Evolutionary conservation across 176 grass and related monocot species (phyloP).

Genomic region (Canna indica): DNA sequence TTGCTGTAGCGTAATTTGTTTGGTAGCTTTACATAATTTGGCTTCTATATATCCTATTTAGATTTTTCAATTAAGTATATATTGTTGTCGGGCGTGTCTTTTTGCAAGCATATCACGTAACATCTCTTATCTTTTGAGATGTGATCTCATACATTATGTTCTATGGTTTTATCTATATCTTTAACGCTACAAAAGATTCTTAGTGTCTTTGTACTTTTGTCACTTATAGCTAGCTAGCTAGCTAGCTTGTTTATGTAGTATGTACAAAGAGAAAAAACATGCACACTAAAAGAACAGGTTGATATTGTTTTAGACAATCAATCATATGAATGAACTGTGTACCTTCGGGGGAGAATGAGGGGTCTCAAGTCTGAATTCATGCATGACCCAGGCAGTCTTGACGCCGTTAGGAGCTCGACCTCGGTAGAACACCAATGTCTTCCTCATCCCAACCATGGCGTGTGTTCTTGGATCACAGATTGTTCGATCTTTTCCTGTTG

Average conservation of each 20-base stretch:
- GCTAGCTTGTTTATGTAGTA: too few relatives aligned
- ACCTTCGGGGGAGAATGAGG: conserved; percentile 57
- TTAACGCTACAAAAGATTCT: not conserved
- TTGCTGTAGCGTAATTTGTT: too few relatives aligned
- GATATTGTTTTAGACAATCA: too few relatives aligned
- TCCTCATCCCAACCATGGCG: conserved; percentile 64
- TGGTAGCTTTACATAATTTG: too few relatives aligned
- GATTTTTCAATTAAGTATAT: too few relatives aligned
- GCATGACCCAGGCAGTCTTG: conserved; percentile 82
- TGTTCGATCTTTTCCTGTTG: conserved; percentile 69
- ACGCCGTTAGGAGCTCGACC: conserved; percentile 68
- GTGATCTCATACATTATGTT: not conserved
- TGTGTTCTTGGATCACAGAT: conserved; percentile 31
- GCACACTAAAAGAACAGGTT: too few relatives aligned
- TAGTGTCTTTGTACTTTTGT: not conserved
- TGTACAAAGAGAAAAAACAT: too few relatives aligned
- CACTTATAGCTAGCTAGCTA: too few relatives aligned
- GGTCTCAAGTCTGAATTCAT: conserved; percentile 73
- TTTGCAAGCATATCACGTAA: not conserved
- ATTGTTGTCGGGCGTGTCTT: not conserved
- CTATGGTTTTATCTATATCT: not conserved
- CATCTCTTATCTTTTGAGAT: not conserved
- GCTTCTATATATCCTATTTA: too few relatives aligned
- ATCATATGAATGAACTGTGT: too few relatives aligned
- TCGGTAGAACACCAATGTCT: conserved; percentile 87